Base-by-base conservation (phyloP, 352 stramenopile species). In the Phytophthora megakarya region DNA sequence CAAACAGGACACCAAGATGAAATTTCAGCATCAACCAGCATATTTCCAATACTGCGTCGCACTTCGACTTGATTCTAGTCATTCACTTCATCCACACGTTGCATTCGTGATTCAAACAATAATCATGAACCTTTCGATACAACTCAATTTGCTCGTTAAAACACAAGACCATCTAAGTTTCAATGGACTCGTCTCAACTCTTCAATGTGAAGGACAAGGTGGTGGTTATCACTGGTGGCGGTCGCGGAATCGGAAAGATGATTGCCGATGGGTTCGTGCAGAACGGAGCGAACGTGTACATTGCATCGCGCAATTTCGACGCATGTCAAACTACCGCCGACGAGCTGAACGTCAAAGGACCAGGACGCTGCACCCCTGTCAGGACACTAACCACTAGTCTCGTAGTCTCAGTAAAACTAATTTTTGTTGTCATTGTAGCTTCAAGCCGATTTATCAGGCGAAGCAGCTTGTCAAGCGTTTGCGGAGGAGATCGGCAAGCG, bases 241-340 rank as follows among this genome's bases (percentile, higher is more conserved):
- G 88, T 30, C 80, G 91, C 37, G 96, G 96, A 33, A 98, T 99
- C 70, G 96, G 96, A 48, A 85, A 90, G 54, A 98, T 98, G 95
- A 98, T 99, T 61, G 92, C 95, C 46, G 89, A 96, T 61, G 92
- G 90, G 13, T 98, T 98, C 72, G 83, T 94, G 19, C 67, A 82
- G 42, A 97, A 97, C 56, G 89, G 91, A 55, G 93, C 93, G 47
- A 98, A 92, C 62, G 96, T 99, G 6, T 93, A 98, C 57, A 89
- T 99, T 39, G 95, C 89, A 1, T 97, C 84, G 44, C 90, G 94
- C 18, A 87, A 88, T 57, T 67, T 90, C 56, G 84, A 95, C 38
- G 88, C 80, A 21, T 97, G 87, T 58, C 45, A 81, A 30, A 68
- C 86, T 23, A 93, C 93, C 0, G 89, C 90, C 16, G 52, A 82